Base-by-base conservation (phyloP, 2,329 filamentous ascomycete species). In the Aspergillus novofumigatus region DNA sequence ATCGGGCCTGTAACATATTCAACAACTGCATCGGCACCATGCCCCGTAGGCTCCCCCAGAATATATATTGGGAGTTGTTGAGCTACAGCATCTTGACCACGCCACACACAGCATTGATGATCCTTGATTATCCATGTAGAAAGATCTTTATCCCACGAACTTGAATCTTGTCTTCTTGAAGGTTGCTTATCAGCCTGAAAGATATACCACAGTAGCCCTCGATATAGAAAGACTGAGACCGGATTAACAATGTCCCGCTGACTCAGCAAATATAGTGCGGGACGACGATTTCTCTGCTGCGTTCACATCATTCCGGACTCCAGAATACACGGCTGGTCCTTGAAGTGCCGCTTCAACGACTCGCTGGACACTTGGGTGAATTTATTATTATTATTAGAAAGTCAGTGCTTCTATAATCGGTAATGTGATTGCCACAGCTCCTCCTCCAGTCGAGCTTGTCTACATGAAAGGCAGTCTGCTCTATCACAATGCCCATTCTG, bases 311-410 rank as follows among this genome's bases (percentile, higher is more conserved):
- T 74, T 74, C 72, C 72, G 72, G 71, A 72, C 72, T 75, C 71
- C 66, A 75, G 72, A 75, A 74, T 75, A 75, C 72, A 64, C 70
- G 68, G 71, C 72, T 47, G 71, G 69, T 74, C 72, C 72, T 71
- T 64, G 72, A 75, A 74, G 72, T 75, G 67, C 71, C 52, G 44
- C 44, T 67, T 61, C 52, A 2, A 51, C 49, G 8, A 20, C 49
- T 25, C 17, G 28, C 29, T 35, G 64, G 62, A 62, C 65, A 65
- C 59, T 61, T 56, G 55, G 59, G 53, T 62, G 62, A 66, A 26
- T 26, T 5, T 29, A 56, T 52, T 61, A 64, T 68, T 58, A 67
- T 58, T 53, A 38, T 55, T 47, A 50, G 54, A 49, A 53, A 49
- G 45, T 45, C 55, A 55, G 55, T 54, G 20, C 55, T 57, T 45